phyloP scores from a whole-genome alignment of 345 rosid genomes.

The Limnanthes douglasii region DNA sequence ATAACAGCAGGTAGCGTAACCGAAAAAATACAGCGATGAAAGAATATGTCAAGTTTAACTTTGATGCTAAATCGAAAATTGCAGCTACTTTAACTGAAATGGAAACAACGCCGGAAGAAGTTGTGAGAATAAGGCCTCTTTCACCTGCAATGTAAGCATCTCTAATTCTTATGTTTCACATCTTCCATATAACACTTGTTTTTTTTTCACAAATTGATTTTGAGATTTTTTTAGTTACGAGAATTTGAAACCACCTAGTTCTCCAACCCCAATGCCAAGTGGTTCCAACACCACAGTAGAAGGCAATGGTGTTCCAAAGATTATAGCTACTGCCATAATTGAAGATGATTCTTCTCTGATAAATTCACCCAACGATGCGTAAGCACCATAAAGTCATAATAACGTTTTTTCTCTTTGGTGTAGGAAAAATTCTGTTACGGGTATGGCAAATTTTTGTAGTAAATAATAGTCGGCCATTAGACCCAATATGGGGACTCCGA shows the following conservation, averaged over 20 bases:
- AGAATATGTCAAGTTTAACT: background rate
- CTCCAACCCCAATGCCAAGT: constrained; percentile 49
- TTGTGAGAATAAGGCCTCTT: constrained; percentile 29
- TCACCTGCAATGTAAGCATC: constrained; percentile 43
- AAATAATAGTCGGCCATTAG: too few species aligned
- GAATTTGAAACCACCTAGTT: constrained; percentile 67
- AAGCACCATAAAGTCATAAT: too few species aligned
- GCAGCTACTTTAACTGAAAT: constrained; percentile 5
- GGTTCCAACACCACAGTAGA: constrained; percentile 26
- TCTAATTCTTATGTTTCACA: background rate
- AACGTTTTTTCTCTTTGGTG: background rate
- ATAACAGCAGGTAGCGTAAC: background rate
- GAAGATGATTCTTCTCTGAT: too few species aligned
- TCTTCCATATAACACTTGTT: background rate
- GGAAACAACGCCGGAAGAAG: constrained; percentile 16
- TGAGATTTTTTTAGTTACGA: constrained; percentile 25
- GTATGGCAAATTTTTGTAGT: background rate
- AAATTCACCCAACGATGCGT: constrained; percentile 21
- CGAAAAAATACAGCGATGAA: constrained; percentile 6
- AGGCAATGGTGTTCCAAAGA: constrained; percentile 18
- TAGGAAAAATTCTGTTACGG: background rate
- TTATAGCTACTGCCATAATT: constrained; percentile 7
- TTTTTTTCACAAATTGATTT: background rate
- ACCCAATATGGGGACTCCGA: too few species aligned
- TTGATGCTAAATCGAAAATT: constrained; percentile 1